These are phyloP conservation scores for Calcarisporium arbuscula DNA, from an alignment of 2,329 filamentous ascomycete species.

Conservation along the genomic window DNA sequence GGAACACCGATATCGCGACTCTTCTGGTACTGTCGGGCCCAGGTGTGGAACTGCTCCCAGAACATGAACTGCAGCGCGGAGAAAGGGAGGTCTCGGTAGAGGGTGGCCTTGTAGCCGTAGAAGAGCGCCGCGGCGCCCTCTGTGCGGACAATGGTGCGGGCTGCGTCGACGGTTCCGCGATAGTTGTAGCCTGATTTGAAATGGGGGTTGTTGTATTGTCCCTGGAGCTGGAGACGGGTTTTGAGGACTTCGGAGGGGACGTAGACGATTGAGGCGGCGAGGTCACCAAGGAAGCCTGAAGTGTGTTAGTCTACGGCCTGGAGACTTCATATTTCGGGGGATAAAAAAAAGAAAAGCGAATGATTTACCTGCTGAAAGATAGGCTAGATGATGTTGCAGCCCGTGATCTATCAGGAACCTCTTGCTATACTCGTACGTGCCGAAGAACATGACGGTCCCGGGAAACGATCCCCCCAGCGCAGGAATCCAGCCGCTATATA, in stretches of 20 bases:
- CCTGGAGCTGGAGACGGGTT: conserved; percentile 92
- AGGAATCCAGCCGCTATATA: conserved; percentile 91
- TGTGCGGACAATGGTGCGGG: conserved; percentile 71
- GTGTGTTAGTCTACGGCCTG: conserved; percentile 6
- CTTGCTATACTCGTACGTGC: conserved; percentile 94
- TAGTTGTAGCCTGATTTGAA: conserved; percentile 97
- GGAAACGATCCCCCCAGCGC: conserved; percentile 89
- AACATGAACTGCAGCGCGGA: conserved; percentile 97
- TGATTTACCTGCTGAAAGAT: conserved; percentile 71
- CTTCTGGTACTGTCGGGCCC: conserved; percentile 73
- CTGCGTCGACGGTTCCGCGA: conserved; percentile 74
- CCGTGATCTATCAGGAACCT: conserved; percentile 79
- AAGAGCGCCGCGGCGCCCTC: conserved; percentile 87
- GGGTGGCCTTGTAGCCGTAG: conserved; percentile 93
- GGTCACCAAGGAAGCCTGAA: conserved; percentile 81
- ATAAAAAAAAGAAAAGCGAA: too few relatives aligned
- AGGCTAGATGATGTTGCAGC: conserved; percentile 74
- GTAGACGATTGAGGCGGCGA: conserved; percentile 87
- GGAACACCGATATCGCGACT: conserved; percentile 78
- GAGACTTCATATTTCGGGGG: conserved; percentile 7
- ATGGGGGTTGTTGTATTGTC: conserved; percentile 88
- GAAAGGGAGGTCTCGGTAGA: conserved; percentile 91
- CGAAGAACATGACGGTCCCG: conserved; percentile 92
- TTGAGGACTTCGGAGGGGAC: conserved; percentile 97
- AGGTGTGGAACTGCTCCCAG: conserved; percentile 85